phyloP scores from a whole-genome alignment of 2,329 filamentous ascomycete genomes.

The Colletotrichum sp. region DNA sequence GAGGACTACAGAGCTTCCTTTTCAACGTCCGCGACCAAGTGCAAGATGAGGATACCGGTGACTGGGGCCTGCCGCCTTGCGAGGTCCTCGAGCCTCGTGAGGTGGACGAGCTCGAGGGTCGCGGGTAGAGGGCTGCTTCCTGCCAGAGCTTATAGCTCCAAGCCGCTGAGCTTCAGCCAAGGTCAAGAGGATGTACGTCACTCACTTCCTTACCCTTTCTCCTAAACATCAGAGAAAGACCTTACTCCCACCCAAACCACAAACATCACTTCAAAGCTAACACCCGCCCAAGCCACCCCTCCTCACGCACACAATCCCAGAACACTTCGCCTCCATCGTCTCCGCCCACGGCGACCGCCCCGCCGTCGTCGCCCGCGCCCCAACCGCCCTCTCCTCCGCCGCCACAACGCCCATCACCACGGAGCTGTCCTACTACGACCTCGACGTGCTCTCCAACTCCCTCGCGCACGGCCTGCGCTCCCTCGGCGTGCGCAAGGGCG shows the following conservation, averaged over 20 bases:
- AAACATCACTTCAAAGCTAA: not conserved
- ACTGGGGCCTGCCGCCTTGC: not conserved
- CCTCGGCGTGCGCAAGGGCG: slow-evolving; percentile 78
- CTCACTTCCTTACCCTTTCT: not conserved
- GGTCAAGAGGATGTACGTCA: slow-evolving; percentile 1
- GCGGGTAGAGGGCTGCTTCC: not conserved
- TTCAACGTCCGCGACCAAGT: not conserved
- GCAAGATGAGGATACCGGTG: not conserved
- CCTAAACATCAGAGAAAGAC: not conserved
- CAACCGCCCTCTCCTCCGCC: slow-evolving; percentile 30
- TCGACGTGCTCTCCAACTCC: slow-evolving; percentile 79
- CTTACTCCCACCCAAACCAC: not conserved
- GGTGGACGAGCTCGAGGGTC: not conserved
- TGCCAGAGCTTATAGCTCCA: not conserved
- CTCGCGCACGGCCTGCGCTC: slow-evolving; percentile 74
- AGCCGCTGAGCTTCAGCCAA: not conserved
- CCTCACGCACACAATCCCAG: slow-evolving; percentile 70
- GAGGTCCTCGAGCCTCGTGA: not conserved
- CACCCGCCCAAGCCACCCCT: slow-evolving; percentile 58
- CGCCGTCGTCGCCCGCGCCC: slow-evolving; percentile 59
- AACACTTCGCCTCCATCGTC: slow-evolving; percentile 74
- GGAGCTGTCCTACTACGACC: slow-evolving; percentile 73
- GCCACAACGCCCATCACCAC: slow-evolving; percentile 56
- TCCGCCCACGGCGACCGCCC: slow-evolving; percentile 67
- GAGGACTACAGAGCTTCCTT: not conserved